phyloP scores from a whole-genome alignment of 192 early-diverging fungal genomes.

The Coemansia sp. region DNA sequence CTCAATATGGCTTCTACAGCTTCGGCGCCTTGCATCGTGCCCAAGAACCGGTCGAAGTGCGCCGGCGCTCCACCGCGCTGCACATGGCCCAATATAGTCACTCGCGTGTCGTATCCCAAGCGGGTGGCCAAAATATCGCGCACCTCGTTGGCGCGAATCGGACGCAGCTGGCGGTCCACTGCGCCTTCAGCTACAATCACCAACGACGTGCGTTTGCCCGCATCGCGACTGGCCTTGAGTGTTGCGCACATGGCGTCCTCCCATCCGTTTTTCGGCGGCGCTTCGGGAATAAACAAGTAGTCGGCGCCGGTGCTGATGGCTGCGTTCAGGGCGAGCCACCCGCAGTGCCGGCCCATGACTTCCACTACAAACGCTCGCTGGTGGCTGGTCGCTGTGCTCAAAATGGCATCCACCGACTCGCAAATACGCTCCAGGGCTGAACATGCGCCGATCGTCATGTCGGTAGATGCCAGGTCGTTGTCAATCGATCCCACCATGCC shows the following conservation, averaged over 20 bases:
- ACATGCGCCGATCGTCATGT: conserved; percentile 95
- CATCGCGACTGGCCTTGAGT: conserved; percentile 67
- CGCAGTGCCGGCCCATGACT: conserved; percentile 98
- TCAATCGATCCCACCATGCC: conserved; percentile 97
- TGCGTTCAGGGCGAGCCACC: conserved; percentile 89
- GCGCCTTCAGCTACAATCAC: conserved; percentile 97
- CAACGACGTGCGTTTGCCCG: conserved; percentile 88
- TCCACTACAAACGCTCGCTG: conserved; percentile 97
- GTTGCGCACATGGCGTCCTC: conserved; percentile 83
- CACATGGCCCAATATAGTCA: conserved; percentile 92
- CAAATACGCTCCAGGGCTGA: conserved; percentile 94
- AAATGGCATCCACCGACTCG: conserved; percentile 90
- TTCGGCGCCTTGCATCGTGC: conserved; percentile 90
- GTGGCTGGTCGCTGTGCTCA: conserved; percentile 90
- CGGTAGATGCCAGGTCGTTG: conserved; percentile 86
- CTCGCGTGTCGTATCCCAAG: conserved; percentile 86
- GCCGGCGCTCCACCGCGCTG: conserved; percentile 92
- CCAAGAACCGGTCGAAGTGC: conserved; percentile 89
- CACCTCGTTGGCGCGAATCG: conserved; percentile 85
- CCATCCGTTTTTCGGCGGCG: conserved; percentile 90
- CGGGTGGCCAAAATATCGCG: conserved; percentile 77
- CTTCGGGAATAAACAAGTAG: conserved; percentile 94
- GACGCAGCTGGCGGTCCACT: conserved; percentile 81
- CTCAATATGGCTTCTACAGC: conserved; percentile 91
- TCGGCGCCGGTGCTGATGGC: conserved; percentile 89